These are phyloP conservation scores for Cynara cardunculus DNA, from an alignment of 129 eudicot species.

Conservation along the genomic window DNA sequence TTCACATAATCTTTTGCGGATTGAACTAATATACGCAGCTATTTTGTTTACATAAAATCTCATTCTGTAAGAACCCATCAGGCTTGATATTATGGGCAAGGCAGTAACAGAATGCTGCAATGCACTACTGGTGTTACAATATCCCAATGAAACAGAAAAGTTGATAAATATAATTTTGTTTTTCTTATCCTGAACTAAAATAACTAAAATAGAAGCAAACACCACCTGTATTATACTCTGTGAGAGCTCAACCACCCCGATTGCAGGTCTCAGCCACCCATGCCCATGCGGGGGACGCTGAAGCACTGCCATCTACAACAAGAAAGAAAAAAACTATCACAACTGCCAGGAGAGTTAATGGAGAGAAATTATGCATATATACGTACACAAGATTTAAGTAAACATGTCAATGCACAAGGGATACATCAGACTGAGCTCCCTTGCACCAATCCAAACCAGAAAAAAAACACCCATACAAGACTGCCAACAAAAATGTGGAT, in stretches of 20 bases:
- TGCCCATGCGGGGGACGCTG: constrained; percentile 90
- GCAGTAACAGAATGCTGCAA: neutral
- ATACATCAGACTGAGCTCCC: neutral
- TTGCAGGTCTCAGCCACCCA: constrained; percentile 98
- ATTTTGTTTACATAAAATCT: too few species aligned
- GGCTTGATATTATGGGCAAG: neutral
- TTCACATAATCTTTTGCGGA: too few species aligned
- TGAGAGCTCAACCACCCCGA: constrained; percentile 93
- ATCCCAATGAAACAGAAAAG: neutral
- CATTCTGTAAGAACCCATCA: too few species aligned
- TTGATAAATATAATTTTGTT: constrained; percentile 6
- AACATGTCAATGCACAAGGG: neutral
- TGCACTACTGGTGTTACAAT: neutral
- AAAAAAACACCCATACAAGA: neutral
- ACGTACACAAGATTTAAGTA: neutral
- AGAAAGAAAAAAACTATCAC: neutral
- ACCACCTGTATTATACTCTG: constrained; percentile 87
- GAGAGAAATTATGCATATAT: neutral
- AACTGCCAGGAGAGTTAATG: neutral
- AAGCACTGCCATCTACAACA: constrained; percentile 78
- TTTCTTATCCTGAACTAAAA: neutral
- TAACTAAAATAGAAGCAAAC: neutral
- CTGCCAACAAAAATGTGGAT: neutral
- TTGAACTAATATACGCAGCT: too few species aligned
- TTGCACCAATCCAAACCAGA: neutral